phyloP scores from a whole-genome alignment of 805 yeast genomes.

The Candida jianshihensis region DNA sequence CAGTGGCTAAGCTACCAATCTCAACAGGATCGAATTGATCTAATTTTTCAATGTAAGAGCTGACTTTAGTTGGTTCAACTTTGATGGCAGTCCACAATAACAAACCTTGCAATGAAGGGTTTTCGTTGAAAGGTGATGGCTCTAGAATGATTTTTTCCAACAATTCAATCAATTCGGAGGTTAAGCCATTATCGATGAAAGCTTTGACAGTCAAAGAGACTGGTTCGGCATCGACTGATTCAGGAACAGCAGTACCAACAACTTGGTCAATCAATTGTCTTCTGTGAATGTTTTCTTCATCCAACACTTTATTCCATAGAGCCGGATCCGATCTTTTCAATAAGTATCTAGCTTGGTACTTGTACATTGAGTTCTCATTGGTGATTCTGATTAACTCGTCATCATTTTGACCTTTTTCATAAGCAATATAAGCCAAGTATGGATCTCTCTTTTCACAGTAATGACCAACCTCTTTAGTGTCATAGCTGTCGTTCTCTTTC shows the following conservation, averaged over 20 bases:
- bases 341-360: constrained; percentile 96
- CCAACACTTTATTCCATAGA: constrained; percentile 77
- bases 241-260: constrained; percentile 94
- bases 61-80: constrained; percentile 84
- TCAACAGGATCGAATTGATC: constrained; percentile 90
- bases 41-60: constrained; percentile 77
- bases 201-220: constrained; percentile 91
- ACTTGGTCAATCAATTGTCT: constrained; percentile 90
- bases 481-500: constrained; percentile 83
- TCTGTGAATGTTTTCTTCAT: constrained; percentile 74
- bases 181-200: constrained; percentile 91
- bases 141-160: constrained; percentile 94
- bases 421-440: constrained; percentile 93
- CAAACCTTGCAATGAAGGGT: constrained; percentile 90
- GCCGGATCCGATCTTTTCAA: constrained; percentile 78
- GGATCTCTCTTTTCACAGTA: constrained; percentile 99
- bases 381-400: constrained; percentile 85
- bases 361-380: constrained; percentile 96
- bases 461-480: constrained; percentile 92
- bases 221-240: constrained; percentile 86
- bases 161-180: constrained; percentile 87
- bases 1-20: constrained; percentile 87
- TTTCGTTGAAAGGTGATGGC: constrained; percentile 95
- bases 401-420: constrained; percentile 91
- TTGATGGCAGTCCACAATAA: constrained; percentile 90